These are phyloP conservation scores for Podospora pseudopauciseta DNA, from an alignment of 495 filamentous ascomycete species.

Conservation along the genomic window DNA sequence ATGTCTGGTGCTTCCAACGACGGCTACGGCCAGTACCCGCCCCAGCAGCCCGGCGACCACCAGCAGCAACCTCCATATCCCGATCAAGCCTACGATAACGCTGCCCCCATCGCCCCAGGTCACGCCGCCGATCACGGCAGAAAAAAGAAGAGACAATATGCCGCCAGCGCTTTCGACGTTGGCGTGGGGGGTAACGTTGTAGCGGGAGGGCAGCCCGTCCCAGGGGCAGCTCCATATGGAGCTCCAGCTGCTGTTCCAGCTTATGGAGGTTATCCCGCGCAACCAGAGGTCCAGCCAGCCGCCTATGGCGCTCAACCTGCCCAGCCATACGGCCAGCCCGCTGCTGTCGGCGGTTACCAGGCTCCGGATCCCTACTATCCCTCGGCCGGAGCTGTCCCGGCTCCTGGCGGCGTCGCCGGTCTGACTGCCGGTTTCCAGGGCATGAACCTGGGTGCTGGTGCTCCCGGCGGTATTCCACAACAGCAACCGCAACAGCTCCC, in stretches of 20 bases:
- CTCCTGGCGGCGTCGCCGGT: constrained; percentile 58
- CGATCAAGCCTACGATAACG: constrained; percentile 37
- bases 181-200: constrained; percentile 82
- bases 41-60: constrained; percentile 57
- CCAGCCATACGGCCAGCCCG: constrained; percentile 46
- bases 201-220: constrained; percentile 47
- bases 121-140: constrained; percentile 50
- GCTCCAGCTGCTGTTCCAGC: constrained; percentile 36
- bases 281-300: constrained; percentile 52
- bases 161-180: constrained; percentile 90
- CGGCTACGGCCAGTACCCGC: constrained; percentile 57
- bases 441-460: constrained; percentile 65
- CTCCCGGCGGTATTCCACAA: constrained; percentile 19
- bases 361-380: constrained; percentile 64
- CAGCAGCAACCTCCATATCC: constrained; percentile 37
- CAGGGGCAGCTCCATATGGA: constrained; percentile 36
- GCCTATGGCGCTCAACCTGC: constrained; percentile 49
- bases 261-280: constrained; percentile 56
- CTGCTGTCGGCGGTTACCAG: constrained; percentile 55
- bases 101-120: constrained; percentile 38
- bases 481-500: constrained; percentile 53
- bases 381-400: constrained; percentile 42
- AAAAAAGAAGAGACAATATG: constrained; percentile 89
- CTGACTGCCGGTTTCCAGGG: constrained; percentile 80
- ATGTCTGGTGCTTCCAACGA: constrained; percentile 55